Evolutionary conservation across 495 filamentous ascomycete species (phyloP).

Genomic region (Recurvomyces mirabilis): DNA sequence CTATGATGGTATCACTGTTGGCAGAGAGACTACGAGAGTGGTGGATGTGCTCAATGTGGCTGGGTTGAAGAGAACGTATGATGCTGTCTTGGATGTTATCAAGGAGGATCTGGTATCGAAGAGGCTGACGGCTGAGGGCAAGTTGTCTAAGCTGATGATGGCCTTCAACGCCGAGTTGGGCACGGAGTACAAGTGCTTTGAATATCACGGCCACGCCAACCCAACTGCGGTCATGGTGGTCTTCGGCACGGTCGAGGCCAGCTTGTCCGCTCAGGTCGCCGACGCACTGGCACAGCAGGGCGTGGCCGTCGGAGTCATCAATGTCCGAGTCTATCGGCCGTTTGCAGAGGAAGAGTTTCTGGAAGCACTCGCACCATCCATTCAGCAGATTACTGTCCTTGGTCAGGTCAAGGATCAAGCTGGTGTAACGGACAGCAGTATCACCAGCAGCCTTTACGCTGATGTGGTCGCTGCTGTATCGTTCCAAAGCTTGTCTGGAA

Average conservation of each 20-base stretch:
- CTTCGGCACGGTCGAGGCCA: conserved; percentile 83
- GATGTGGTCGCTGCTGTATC: conserved; percentile 78
- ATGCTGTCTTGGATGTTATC: conserved; percentile 48
- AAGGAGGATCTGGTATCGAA: conserved; percentile 39
- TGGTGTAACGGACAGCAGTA: conserved; percentile 51
- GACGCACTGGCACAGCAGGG: conserved; percentile 57
- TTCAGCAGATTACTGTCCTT: conserved; percentile 57
- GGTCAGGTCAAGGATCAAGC: conserved; percentile 49
- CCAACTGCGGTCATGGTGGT: conserved; percentile 75
- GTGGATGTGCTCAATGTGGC: conserved; percentile 70
- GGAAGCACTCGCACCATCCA: conserved; percentile 60
- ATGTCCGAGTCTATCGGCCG: conserved; percentile 84
- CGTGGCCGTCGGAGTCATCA: conserved; percentile 70
- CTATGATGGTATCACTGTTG: conserved; percentile 81
- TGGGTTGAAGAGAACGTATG: conserved; percentile 59
- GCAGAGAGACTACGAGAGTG: conserved; percentile 73
- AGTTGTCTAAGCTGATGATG: conserved; percentile 60
- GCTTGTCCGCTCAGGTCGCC: conserved; percentile 73
- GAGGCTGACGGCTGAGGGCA: conserved; percentile 61
- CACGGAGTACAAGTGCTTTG: conserved; percentile 82
- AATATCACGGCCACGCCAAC: conserved; percentile 77
- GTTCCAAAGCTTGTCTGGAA: conserved; percentile 51
- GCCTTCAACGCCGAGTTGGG: conserved; percentile 87
- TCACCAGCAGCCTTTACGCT: conserved; percentile 73
- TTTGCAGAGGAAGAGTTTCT: conserved; percentile 92